Base-by-base conservation (phyloP, 2,329 filamentous ascomycete genomes). In the Cercospora beticola region DNA sequence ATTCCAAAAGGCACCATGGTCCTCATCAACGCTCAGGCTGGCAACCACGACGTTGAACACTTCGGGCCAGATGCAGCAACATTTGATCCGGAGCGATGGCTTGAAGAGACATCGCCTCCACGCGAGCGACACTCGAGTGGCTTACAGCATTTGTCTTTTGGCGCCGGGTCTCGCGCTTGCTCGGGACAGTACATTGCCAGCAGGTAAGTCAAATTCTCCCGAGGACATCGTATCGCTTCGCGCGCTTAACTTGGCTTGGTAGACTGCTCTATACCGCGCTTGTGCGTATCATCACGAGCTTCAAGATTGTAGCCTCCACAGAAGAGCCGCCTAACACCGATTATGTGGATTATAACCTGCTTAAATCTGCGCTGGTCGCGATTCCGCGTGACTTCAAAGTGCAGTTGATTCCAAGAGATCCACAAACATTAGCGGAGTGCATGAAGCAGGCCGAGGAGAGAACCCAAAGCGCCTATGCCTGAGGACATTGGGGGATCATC, bases 281-380 rank as follows among this genome's bases (percentile, higher is more conserved):
- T 0, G 76, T 86, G 6, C 81, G 85, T 3, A 76, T 86, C 1
- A 70, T 86, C n/a, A 79, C 81, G 3, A 80, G 81, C 8, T 87
- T 85, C 76, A 81, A 79, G 70, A 83, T 86, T 64, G 81, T 86
- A 33, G 80, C 86, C 26, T 82, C 80, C 71, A 79, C 83, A 62
- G 73, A 75, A 0, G 78, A 83, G 54, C 86, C 86, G 0, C 87
- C 86, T 0, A 88, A 87, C 70, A 88, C 86, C 0, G 86, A 88
- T 73, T 88, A 88, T 69, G 83, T 88, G 4, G 86, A 89, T 5
- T 88, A 88, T 72, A 89, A 88, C 71, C 82, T 85, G 72, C 84
- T 87, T 72, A 88, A 88, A 77, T 84, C 83, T 1, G 86, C 86
- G 0, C 72, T 89, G 36, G 86, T 88, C 12, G 87, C 87, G 0